Base-by-base conservation (phyloP, 208 protist genomes). In the Trypanosoma brucei region DNA sequence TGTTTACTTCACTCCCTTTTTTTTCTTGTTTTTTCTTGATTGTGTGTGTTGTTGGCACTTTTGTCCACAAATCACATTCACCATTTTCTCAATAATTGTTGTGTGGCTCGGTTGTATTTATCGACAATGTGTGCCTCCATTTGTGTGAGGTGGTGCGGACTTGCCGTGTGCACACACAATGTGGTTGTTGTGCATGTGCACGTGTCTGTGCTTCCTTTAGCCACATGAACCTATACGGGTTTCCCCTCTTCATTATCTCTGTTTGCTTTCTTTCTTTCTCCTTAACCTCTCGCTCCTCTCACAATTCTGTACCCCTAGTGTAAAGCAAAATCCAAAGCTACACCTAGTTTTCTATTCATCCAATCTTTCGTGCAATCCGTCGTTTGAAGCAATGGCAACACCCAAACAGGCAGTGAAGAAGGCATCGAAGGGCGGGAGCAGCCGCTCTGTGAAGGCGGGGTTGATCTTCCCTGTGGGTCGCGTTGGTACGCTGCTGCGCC, bases 401-500 rank as follows among this genome's bases (percentile, higher is more conserved):
- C 85, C 81, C 51, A 76, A 75, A 72, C 74, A 74, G 60, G 65
- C 74, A 37, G 14, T 37, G 39, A 91, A 91, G 81, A 91, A 91
- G 84, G 75, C 81, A 45, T 71, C 79, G 60, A 78, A 97, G 86
- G 59, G 65, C 57, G 61, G 70, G 44, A 72, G 77, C 55, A 87
- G 92, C 45, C 88, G 92, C 69, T 99, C 97, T 63, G 81, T 78
- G 40, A 95, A 94, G 83, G 98, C 98, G 13, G 97, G 97, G 42
- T 95, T 99, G 44, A 95, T 98, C 83, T 99, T 99, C 89, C 98
- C 98, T 50, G 98, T 99, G 33, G 98, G 97, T 72, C 94, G 98
- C 82, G 84, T 99, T 44, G 96, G 98, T 78, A 86, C 94, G 58
- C 79, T 97, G 67, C 82, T 99, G 55, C 86, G 93, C 73, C 79